Evolutionary conservation across 495 filamentous ascomycete species (phyloP).

Genomic region (Xylaria grammica): DNA sequence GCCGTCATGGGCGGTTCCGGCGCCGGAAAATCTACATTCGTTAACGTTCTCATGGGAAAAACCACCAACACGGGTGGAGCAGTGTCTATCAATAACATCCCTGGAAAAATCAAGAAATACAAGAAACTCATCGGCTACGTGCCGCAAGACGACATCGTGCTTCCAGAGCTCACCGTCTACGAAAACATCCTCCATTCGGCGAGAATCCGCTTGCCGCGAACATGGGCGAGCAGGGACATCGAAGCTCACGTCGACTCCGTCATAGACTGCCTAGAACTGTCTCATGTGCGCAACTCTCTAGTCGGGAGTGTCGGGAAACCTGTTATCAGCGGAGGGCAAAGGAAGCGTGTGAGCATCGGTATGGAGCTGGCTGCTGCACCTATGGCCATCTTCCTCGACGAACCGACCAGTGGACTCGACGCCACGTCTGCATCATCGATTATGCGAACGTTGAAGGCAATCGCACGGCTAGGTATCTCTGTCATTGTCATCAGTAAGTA

Average conservation of each 20-base stretch:
- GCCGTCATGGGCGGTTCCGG: slow-evolving; percentile 59
- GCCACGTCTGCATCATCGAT: slow-evolving; percentile 67
- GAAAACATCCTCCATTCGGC: slow-evolving; percentile 61
- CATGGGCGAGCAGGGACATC: slow-evolving; percentile 46
- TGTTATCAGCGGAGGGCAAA: slow-evolving; percentile 55
- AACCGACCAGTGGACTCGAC: slow-evolving; percentile 69
- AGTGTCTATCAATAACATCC: slow-evolving; percentile 54
- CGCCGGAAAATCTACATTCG: slow-evolving; percentile 56
- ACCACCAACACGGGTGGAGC: slow-evolving; percentile 46
- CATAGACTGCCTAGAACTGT: slow-evolving; percentile 51
- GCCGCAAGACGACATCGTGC: slow-evolving; percentile 57
- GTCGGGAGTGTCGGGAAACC: slow-evolving; percentile 52
- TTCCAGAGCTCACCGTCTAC: slow-evolving; percentile 56
- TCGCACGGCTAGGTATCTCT: slow-evolving; percentile 51
- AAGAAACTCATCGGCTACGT: slow-evolving; percentile 63
- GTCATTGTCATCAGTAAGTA: slow-evolving; percentile 47
- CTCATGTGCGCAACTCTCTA: slow-evolving; percentile 47
- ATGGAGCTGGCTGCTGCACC: slow-evolving; percentile 70
- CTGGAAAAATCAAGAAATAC: slow-evolving; percentile 51
- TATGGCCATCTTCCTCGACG: slow-evolving; percentile 68
- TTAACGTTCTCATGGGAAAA: slow-evolving; percentile 62
- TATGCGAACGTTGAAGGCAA: slow-evolving; percentile 54
- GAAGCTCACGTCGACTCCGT: slow-evolving; percentile 49
- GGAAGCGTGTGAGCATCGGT: slow-evolving; percentile 58
- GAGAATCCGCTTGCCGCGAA: slow-evolving; percentile 51